phyloP scores from a whole-genome alignment of 495 filamentous ascomycete species.

The Penicillium psychrofluorescens region DNA sequence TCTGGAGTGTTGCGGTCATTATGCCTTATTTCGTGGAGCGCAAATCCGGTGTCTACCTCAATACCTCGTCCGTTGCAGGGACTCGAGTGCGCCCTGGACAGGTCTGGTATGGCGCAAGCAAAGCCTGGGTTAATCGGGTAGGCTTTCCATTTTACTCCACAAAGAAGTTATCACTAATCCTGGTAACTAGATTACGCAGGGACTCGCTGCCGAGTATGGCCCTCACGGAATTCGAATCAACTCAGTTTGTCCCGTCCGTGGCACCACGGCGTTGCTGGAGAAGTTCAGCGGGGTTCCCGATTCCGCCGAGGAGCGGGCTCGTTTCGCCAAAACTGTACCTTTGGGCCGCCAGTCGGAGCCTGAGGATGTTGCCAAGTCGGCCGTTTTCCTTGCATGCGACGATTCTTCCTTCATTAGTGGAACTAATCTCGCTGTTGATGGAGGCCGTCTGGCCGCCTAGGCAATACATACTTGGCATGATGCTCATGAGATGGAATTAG shows the following conservation, averaged over 20 bases:
- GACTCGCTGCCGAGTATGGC: conserved; percentile 55
- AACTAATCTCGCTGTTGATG: no score
- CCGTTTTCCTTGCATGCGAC: no score
- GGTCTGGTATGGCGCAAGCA: conserved; percentile 57
- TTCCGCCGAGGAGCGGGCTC: conserved; percentile 53
- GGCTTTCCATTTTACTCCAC: background rate
- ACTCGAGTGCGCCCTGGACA: conserved; percentile 48
- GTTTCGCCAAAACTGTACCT: conserved; percentile 51
- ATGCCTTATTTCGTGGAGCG: conserved; percentile 42
- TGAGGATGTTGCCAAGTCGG: no score
- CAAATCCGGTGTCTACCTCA: conserved; percentile 45
- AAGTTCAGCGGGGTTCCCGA: conserved; percentile 49
- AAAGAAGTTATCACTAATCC: background rate
- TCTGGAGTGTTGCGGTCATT: conserved; percentile 39
- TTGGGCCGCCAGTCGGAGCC: conserved; percentile 12
- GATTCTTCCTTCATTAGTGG: no score
- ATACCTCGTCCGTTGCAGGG: conserved; percentile 50
- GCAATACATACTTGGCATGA: no score
- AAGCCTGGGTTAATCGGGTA: conserved; percentile 49
- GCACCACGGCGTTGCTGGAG: conserved; percentile 49
- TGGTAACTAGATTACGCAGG: conserved; percentile 35
- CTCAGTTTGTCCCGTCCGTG: conserved; percentile 45
- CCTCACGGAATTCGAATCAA: conserved; percentile 51
- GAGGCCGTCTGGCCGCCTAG: no score
- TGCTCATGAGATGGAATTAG: no score